Evolutionary conservation across 225 moss, liverwort and hornwort genomes (phyloP).

Genomic region (Asterella californica): DNA sequence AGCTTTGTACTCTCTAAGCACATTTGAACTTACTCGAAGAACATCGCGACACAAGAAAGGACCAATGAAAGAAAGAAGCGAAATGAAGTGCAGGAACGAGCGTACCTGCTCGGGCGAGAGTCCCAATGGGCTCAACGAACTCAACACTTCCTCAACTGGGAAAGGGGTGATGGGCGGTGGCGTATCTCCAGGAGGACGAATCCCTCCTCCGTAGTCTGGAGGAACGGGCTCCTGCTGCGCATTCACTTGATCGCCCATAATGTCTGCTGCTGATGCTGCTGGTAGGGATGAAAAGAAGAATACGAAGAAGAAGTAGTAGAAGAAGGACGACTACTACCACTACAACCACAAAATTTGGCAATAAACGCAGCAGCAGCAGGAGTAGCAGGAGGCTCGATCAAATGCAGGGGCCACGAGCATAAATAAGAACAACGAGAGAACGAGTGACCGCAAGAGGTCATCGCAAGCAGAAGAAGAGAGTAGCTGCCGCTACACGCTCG

Average conservation of each 20-base stretch:
- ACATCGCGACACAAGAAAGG: background rate
- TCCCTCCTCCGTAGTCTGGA: background rate
- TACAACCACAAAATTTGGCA: no score
- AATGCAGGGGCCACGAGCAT: background rate
- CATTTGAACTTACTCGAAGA: background rate
- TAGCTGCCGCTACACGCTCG: background rate
- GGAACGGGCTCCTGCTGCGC: background rate
- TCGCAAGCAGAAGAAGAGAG: background rate
- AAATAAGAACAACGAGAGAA: background rate
- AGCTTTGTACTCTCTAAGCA: background rate
- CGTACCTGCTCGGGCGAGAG: conserved; percentile 12
- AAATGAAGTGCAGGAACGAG: background rate
- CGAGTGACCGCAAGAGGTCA: background rate
- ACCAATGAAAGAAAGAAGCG: background rate
- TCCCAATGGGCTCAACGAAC: background rate
- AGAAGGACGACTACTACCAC: no score
- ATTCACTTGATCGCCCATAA: conserved; percentile 5
- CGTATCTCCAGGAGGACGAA: background rate
- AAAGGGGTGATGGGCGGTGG: background rate
- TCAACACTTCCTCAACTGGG: conserved; percentile 5
- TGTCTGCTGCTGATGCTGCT: background rate
- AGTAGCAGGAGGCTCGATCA: background rate
- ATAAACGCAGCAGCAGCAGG: background rate
- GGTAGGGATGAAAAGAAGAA: no score
- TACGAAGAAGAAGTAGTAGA: background rate